Percentiles rank a stretch among this genome's conserved stretches.
Conservation (phyloP, 2,329 filamentous ascomycete genomes). For the Fusarium mexicanum region DNA sequence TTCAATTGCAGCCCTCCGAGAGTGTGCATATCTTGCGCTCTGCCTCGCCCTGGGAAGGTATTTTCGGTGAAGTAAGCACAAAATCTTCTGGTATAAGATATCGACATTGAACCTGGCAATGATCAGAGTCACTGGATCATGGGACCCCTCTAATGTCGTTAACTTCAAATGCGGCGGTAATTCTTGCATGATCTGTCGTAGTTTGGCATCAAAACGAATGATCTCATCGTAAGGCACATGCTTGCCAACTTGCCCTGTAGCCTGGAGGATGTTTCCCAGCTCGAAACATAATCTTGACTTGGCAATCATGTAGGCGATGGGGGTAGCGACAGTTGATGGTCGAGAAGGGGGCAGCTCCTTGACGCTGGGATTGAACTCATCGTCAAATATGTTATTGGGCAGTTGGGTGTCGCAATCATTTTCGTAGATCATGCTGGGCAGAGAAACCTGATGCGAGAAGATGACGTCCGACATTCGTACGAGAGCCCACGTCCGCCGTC, state of each 20-base stretch:
- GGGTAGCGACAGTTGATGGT: conserved; percentile 75
- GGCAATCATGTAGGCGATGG: conserved; percentile 80
- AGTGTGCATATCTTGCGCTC: conserved; percentile 85
- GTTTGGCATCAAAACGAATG: conserved; percentile 67
- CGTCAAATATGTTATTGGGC: conserved; percentile 82
- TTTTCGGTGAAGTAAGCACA: conserved; percentile 88
- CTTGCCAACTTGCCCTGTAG: conserved; percentile 65
- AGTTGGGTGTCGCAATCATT: conserved; percentile 79
- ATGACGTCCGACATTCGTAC: conserved; percentile 78
- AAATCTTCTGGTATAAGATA: conserved; percentile 86
- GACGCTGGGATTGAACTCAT: conserved; percentile 77
- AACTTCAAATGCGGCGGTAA: conserved; percentile 84
- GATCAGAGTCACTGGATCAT: conserved; percentile 85
- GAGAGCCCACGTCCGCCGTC: conserved; percentile 73
- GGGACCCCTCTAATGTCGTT: conserved; percentile 76
- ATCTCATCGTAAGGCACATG: conserved; percentile 71
- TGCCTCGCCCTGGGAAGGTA: conserved; percentile 82
- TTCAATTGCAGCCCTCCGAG: conserved; percentile 84
- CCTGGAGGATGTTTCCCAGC: conserved; percentile 77
- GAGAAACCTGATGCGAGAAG: conserved; percentile 78
- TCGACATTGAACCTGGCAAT: conserved; percentile 87
- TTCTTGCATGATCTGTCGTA: conserved; percentile 70
- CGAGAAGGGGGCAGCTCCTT: conserved; percentile 74
- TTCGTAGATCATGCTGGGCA: conserved; percentile 75
- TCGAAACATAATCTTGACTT: conserved; percentile 75